Base-by-base conservation (phyloP, 495 filamentous ascomycete species). In the Glarea lozoyensis region DNA sequence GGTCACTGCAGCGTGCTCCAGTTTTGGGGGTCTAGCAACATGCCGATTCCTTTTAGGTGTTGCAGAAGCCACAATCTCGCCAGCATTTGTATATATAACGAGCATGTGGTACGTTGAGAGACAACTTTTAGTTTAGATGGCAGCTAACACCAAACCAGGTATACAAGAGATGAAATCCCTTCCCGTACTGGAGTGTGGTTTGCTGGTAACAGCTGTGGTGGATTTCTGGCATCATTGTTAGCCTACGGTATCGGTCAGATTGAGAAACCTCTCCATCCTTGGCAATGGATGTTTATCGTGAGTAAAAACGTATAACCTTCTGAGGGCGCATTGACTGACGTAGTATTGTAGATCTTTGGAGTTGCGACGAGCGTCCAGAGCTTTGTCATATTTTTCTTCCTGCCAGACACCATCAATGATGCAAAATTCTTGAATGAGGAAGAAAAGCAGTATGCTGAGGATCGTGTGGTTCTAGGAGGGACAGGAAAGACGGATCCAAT, bases 321-420 rank as follows among this genome's bases (percentile, higher is more conserved):
- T 45, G 76, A 2, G n/a, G 23, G 12, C 19, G 30, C 21, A 9
- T 2, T 18, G 22, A 3, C 38, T 42, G 23, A 42, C 35, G 59
- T 81, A 1, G 82, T n/a, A n/a, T n/a, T 82, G 56, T 69, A 84
- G 2, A 66, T 79, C 17, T 79, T 74, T 1, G 81, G 82, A 1
- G 61, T 81, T 0, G 59, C 82, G 29, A 86, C 81, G 4, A 54
- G 72, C 1, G 51, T 59, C 0, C 63, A 82, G 41, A 78, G 80
- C 18, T 34, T 74, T 10, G 30, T 78, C 3, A 81, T 86, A 52
- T 60, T 81, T 12, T 79, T 68, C 57, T 55, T 79, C 19, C 64
- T 87, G 38, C 82, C 81, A 0, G 82, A 87, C 51, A 83, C 68
- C 48, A 82, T 84, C 47, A 58, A 81, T 42, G 82, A 83, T 50